A percentile compares a stretch with the other conserved stretches of the same genome.
phyloP scores from a whole-genome alignment of 2,329 filamentous ascomycete species.

The Penicillium sp. region DNA sequence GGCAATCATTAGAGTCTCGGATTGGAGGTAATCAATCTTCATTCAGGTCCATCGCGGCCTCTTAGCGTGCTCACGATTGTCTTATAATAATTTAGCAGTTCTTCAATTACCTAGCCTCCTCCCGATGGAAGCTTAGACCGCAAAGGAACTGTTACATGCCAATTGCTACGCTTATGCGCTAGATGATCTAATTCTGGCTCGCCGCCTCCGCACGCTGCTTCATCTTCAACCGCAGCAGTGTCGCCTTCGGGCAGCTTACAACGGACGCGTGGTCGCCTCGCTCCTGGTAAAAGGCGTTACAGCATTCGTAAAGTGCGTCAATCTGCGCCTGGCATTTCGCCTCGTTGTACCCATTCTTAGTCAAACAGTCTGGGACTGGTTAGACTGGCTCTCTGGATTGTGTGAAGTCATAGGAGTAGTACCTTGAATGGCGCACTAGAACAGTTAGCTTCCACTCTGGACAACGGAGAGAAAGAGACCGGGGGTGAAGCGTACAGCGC shows the following conservation, averaged over 20 bases:
- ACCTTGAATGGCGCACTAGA: slow-evolving; percentile 88
- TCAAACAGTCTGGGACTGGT: slow-evolving; percentile 67
- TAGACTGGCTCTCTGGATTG: background rate
- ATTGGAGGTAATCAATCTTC: slow-evolving; percentile 84
- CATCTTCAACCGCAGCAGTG: slow-evolving; percentile 77
- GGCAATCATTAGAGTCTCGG: slow-evolving; percentile 99
- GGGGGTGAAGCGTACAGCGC: slow-evolving; percentile 61
- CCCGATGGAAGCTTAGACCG: slow-evolving; percentile 56
- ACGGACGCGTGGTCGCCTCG: slow-evolving; percentile 74
- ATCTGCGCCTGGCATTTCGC: slow-evolving; percentile 75
- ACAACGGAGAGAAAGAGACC: background rate
- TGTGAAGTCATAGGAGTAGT: slow-evolving; percentile 12
- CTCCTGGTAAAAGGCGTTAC: slow-evolving; percentile 78
- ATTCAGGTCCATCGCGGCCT: slow-evolving; percentile 81
- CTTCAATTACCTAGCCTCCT: slow-evolving; percentile 65
- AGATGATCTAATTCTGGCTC: slow-evolving; percentile 16
- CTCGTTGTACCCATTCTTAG: slow-evolving; percentile 81
- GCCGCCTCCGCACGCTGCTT: slow-evolving; percentile 62
- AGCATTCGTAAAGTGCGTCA: slow-evolving; percentile 89
- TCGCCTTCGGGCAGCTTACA: slow-evolving; percentile 81
- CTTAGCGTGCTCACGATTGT: slow-evolving; percentile 96
- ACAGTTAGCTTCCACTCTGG: slow-evolving; percentile 10
- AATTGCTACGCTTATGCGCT: background rate
- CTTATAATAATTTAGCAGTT: slow-evolving; percentile 76
- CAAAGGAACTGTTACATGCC: slow-evolving; percentile 47